Evolutionary conservation across 2,329 filamentous ascomycete genomes (phyloP).

Genomic region (Epichloe sp.): DNA sequence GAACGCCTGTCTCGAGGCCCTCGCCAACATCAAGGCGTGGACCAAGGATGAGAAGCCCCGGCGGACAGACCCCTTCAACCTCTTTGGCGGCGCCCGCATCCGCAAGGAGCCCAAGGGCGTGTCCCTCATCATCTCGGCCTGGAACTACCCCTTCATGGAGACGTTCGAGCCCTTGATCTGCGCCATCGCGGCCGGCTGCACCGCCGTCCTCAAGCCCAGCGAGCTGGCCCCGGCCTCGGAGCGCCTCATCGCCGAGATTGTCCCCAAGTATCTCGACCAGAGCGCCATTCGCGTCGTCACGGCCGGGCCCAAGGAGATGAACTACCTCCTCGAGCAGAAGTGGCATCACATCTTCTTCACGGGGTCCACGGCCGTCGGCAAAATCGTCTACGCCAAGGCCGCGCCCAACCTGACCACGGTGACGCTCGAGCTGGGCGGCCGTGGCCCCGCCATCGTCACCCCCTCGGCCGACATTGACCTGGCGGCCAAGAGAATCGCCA

Average conservation of each 20-base stretch:
- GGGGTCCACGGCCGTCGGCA: slow-evolving; percentile 24
- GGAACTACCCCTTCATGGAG: slow-evolving; percentile 31
- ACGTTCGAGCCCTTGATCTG: slow-evolving; percentile 25
- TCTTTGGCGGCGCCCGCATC: slow-evolving; percentile 18
- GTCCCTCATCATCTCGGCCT: slow-evolving; percentile 30
- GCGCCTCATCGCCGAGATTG: slow-evolving; percentile 23
- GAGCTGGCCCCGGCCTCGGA: slow-evolving; percentile 24
- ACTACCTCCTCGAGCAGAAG: slow-evolving; percentile 21
- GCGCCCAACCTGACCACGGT: slow-evolving; percentile 31
- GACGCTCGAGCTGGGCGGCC: slow-evolving; percentile 32
- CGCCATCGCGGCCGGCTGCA: slow-evolving; percentile 29
- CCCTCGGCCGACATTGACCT: slow-evolving; percentile 26
- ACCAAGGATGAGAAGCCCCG: slow-evolving; percentile 20
- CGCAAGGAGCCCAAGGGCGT: slow-evolving; percentile 31
- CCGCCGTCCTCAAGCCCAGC: slow-evolving; percentile 30
- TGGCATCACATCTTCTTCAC: slow-evolving; percentile 35
- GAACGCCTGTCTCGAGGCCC: slow-evolving; percentile 21
- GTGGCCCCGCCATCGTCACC: slow-evolving; percentile 29
- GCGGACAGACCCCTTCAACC: slow-evolving; percentile 17
- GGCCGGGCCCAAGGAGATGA: slow-evolving; percentile 24
- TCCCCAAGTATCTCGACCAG: slow-evolving; percentile 29
- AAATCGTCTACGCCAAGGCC: slow-evolving; percentile 25
- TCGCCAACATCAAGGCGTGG: slow-evolving; percentile 27
- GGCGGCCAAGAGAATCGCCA: slow-evolving; percentile 29
- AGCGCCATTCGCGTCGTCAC: slow-evolving; percentile 22